These are phyloP conservation scores for Cyclaneusma minus DNA, from an alignment of 2,329 filamentous ascomycete genomes.

Conservation along the genomic window DNA sequence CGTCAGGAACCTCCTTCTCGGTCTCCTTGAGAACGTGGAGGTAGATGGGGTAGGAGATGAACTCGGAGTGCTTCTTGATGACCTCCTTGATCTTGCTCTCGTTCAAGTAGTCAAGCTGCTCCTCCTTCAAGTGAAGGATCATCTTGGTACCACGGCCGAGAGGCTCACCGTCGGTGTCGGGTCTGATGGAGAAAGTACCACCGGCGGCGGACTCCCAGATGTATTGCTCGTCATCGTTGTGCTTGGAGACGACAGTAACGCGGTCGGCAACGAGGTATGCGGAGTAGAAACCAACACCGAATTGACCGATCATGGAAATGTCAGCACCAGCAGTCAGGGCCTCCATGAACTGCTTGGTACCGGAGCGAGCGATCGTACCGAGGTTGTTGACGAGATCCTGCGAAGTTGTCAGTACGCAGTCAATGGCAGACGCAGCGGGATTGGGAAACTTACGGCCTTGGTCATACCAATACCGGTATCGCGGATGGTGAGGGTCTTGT, in stretches of 20 bases:
- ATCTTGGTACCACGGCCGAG: constrained; percentile 95
- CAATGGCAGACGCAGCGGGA: constrained; percentile 1
- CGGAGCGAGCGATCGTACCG: constrained; percentile 96
- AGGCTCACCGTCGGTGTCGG: constrained; percentile 80
- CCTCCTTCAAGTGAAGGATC: constrained; percentile 97
- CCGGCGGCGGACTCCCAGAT: constrained; percentile 96
- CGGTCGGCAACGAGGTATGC: constrained; percentile 98
- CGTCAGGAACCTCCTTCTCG: constrained; percentile 95
- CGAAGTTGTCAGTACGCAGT: constrained; percentile 21
- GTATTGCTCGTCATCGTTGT: constrained; percentile 99
- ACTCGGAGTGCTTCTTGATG: constrained; percentile 99
- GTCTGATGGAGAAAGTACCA: constrained; percentile 86
- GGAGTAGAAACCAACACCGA: constrained; percentile 99
- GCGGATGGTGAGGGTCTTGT: constrained; percentile 92
- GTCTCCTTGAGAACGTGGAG: constrained; percentile 98
- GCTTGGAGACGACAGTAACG: constrained; percentile 90
- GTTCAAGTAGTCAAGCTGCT: constrained; percentile 96
- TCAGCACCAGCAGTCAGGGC: constrained; percentile 94
- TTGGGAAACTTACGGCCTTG: constrained; percentile 68
- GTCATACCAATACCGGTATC: constrained; percentile 99
- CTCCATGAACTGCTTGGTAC: constrained; percentile 99
- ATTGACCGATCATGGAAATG: constrained; percentile 99
- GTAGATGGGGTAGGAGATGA: constrained; percentile 99
- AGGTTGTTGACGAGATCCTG: constrained; percentile 99
- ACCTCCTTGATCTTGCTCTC: constrained; percentile 99